Conservation (phyloP, 345 rosid genomes). For the Ceriops tagal region DNA sequence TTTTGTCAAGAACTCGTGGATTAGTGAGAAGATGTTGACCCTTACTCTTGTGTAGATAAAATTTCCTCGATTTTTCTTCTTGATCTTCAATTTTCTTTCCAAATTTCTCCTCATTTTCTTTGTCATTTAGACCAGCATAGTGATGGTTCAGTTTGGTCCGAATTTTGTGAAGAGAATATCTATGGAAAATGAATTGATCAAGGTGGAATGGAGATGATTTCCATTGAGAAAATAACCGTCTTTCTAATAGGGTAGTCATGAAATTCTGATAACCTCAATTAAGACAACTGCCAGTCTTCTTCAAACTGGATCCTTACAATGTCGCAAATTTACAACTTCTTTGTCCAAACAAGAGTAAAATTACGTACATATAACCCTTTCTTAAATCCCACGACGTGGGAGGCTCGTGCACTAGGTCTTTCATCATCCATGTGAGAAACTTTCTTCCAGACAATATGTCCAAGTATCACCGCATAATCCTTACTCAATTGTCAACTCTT, state of each 20-base stretch:
- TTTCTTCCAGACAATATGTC: no score
- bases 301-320: no score
- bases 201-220: constrained; percentile 17
- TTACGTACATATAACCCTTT: no score
- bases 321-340: no score
- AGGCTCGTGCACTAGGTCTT: no score
- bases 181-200: constrained; percentile 17
- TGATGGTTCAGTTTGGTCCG: constrained; percentile 25
- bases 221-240: constrained; percentile 14
- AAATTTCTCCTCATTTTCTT: background rate
- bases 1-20: constrained; percentile 61
- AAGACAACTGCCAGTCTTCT: no score
- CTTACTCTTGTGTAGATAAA: constrained; percentile 64
- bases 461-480: no score
- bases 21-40: constrained; percentile 95
- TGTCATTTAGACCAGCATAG: background rate
- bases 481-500: no score
- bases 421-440: no score
- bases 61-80: constrained; percentile 29
- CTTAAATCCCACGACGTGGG: no score
- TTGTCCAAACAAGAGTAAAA: no score
- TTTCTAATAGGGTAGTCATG: constrained; percentile 8
- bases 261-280: background rate
- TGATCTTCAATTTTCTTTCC: background rate
- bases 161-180: constrained; percentile 18